phyloP scores from a whole-genome alignment of 306 rosid genomes.

The Pyrus communis region DNA sequence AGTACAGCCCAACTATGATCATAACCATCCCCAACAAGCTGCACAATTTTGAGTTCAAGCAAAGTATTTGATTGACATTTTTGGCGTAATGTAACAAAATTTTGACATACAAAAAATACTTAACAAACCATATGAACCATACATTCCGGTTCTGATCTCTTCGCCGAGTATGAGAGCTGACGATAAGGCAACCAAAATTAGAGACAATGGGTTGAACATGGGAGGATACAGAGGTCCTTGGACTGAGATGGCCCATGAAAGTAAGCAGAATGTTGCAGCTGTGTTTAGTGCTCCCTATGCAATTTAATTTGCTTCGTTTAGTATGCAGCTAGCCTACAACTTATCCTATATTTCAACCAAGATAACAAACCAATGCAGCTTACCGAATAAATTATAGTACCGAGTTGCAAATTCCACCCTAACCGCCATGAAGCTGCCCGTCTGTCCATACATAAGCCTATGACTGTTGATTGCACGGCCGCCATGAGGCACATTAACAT shows the following conservation, averaged over 20 bases:
- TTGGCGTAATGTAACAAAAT: not conserved
- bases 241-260: slow-evolving; percentile 39
- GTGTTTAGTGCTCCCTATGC: slow-evolving; percentile 46
- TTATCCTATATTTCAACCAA: not conserved
- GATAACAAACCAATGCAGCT: not conserved
- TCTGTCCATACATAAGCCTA: slow-evolving; percentile 37
- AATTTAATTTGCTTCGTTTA: not conserved
- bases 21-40: slow-evolving; percentile 51
- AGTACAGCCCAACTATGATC: slow-evolving; percentile 50
- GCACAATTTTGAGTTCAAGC: slow-evolving; percentile 4
- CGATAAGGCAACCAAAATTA: slow-evolving; percentile 48
- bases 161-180: slow-evolving; percentile 50
- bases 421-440: slow-evolving; percentile 40
- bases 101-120: not conserved
- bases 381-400: slow-evolving; percentile 66
- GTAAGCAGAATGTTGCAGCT: slow-evolving; percentile 51
- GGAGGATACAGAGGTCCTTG: slow-evolving; percentile 66
- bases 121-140: not conserved
- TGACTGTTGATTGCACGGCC: slow-evolving; percentile 34
- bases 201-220: slow-evolving; percentile 64
- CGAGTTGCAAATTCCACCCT: slow-evolving; percentile 46
- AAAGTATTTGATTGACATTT: not conserved
- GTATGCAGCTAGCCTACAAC: not conserved
- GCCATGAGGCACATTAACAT: slow-evolving; percentile 50
- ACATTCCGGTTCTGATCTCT: slow-evolving; percentile 51